Evolutionary conservation across 2,329 filamentous ascomycete species (phyloP).

Genomic region (Tolypocladium pustulatum): DNA sequence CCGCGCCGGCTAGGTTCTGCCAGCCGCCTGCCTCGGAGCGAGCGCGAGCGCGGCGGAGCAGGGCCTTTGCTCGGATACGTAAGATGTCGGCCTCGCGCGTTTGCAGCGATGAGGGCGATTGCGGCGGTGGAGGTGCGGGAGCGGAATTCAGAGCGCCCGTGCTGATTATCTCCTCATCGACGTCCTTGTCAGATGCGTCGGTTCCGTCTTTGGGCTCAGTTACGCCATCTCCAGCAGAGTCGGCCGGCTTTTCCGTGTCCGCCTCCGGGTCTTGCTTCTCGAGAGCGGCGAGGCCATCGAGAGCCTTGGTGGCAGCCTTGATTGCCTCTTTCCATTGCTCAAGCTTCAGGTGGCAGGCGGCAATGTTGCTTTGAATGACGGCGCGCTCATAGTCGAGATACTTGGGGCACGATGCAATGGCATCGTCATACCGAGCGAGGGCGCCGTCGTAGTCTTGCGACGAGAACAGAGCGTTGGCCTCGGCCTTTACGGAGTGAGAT

Average conservation of each 20-base stretch:
- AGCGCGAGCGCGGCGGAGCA: constrained; percentile 69
- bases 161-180: constrained; percentile 50
- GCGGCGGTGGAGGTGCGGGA: constrained; percentile 16
- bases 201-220: constrained; percentile 14
- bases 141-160: constrained; percentile 43
- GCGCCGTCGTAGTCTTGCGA: constrained; percentile 64
- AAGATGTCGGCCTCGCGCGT: constrained; percentile 48
- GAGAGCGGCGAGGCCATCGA: constrained; percentile 62
- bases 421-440: constrained; percentile 72
- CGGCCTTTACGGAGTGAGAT: constrained; percentile 61
- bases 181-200: constrained; percentile 31
- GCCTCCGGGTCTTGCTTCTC: constrained; percentile 24
- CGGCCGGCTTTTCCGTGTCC: constrained; percentile 27
- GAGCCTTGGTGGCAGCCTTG: constrained; percentile 58
- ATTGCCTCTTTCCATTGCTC: constrained; percentile 78
- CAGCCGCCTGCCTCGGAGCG: constrained; percentile 64
- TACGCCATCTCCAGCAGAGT: constrained; percentile 24
- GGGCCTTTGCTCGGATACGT: constrained; percentile 71
- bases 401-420: constrained; percentile 65
- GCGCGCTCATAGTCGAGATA: constrained; percentile 84
- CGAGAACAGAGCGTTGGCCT: constrained; percentile 73
- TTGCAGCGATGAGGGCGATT: constrained; percentile 7
- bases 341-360: constrained; percentile 79
- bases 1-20: constrained; percentile 67
- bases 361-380: constrained; percentile 78